Evolutionary conservation across 208 protist species (phyloP), one percentile per base, ranked within the genome.

Genomic region (Tritrichomonas foetus): DNA sequence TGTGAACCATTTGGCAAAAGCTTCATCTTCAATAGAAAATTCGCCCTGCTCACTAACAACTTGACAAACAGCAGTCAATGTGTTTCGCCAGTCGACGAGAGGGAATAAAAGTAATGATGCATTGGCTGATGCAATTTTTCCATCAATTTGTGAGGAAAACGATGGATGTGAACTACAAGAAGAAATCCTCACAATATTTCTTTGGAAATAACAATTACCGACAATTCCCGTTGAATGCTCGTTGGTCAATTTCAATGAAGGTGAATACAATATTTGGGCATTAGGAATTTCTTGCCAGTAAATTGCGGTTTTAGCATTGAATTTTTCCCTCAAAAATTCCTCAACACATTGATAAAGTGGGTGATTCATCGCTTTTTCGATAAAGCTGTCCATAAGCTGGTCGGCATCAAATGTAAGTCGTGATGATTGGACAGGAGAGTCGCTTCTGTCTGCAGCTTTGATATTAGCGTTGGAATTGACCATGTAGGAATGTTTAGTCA

Each of bases 211-310:
- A 16, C 53, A 61, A 39, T 89, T 61, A 0, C 78, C 78, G 27
- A 89, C 78, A 49, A 89, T 53, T 9, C 78, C 78, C 8, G 25
- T 22, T 55, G 78, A 53, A 39, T 89, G 78, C 0, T 89, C 41
- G n/a, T 27, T 53, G 14, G 78, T 39, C 1, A 20, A 2, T 39
- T 89, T 89, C 8, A 89, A n/a, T 57, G 41, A 44, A n/a, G 13
- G 27, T 0, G 47, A 57, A 36, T 89, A 89, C 2, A 89, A 36
- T 20, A 57, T 0, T 39, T 89, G 78, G 20, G 44, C 14, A 57
- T 53, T 61, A 33, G 78, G 78, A 16, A 89, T 33, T 39, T 89
- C 78, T 89, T 89, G 78, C 78, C 78, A 89, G 5, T 47, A 57
- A 39, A 89, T 89, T 3, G 57, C 78, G 20, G 41, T 57, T 89